Evolutionary conservation across 2,329 filamentous ascomycete genomes (phyloP).

Genomic region (Cytospora mali): DNA sequence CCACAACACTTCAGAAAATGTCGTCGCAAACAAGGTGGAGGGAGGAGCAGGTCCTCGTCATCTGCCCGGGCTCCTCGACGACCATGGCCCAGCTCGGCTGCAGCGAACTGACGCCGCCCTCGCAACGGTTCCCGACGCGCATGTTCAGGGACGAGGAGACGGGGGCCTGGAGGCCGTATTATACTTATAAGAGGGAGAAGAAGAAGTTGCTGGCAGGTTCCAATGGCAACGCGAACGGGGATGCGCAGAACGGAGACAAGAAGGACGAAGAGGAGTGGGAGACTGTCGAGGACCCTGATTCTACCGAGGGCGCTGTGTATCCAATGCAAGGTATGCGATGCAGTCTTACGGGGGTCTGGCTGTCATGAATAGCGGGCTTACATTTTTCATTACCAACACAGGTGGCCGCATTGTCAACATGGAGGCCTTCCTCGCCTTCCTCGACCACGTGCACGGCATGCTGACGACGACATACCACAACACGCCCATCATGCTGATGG

Average conservation of each 20-base stretch:
- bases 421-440: slow-evolving; percentile 88
- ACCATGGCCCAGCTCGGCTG: slow-evolving; percentile 91
- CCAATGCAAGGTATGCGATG: slow-evolving; percentile 65
- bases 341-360: too few relatives aligned
- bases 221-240: slow-evolving; percentile 33
- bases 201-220: slow-evolving; percentile 40
- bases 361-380: slow-evolving; percentile 1
- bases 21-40: slow-evolving; percentile 62
- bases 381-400: slow-evolving; percentile 31
- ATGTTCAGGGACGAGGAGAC: slow-evolving; percentile 89
- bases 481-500: slow-evolving; percentile 88
- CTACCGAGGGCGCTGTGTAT: slow-evolving; percentile 86
- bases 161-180: slow-evolving; percentile 75
- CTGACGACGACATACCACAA: slow-evolving; percentile 94
- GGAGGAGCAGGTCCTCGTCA: slow-evolving; percentile 68
- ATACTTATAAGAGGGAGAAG: slow-evolving; percentile 69
- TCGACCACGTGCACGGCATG: slow-evolving; percentile 87
- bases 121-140: slow-evolving; percentile 82
- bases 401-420: slow-evolving; percentile 86
- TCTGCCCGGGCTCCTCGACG: slow-evolving; percentile 83
- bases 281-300: slow-evolving; percentile 87
- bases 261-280: slow-evolving; percentile 62
- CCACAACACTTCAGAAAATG: slow-evolving; percentile 43
- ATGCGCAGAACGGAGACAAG: slow-evolving; percentile 32
- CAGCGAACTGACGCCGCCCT: slow-evolving; percentile 88